Percentiles rank a stretch among this genome's conserved stretches.
Evolutionary conservation across 495 filamentous ascomycete genomes (phyloP).

Genomic region (Friedmanniomyces simplex): DNA sequence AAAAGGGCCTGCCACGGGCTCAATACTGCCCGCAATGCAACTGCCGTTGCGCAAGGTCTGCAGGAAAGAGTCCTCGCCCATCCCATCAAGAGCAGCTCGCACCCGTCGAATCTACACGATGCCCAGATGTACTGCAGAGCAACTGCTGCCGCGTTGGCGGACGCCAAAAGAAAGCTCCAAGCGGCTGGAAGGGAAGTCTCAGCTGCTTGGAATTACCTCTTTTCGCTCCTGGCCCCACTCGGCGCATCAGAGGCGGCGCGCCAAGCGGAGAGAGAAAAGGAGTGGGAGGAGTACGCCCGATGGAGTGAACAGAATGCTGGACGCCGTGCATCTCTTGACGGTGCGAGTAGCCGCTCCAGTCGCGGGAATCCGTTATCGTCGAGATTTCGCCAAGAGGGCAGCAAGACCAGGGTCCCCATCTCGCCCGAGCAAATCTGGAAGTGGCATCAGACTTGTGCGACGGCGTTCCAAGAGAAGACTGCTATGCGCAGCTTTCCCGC

Average conservation of each 20-base stretch:
- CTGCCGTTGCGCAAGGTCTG: too few relatives aligned
- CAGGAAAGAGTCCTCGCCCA: too few relatives aligned
- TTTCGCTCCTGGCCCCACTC: background rate
- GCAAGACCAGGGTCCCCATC: background rate
- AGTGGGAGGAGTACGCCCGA: background rate
- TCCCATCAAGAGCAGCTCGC: too few relatives aligned
- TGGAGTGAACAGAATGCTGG: background rate
- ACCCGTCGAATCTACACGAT: too few relatives aligned
- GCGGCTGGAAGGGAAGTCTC: background rate
- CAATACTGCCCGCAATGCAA: too few relatives aligned
- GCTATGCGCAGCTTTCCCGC: background rate
- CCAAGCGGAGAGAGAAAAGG: background rate
- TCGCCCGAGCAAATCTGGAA: background rate
- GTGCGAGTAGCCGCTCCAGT: background rate
- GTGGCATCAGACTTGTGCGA: background rate
- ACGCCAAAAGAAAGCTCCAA: background rate
- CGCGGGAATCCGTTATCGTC: too few relatives aligned
- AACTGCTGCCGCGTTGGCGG: background rate
- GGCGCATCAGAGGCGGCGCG: background rate
- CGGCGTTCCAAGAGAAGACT: background rate
- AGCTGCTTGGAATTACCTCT: background rate
- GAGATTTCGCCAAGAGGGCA: too few relatives aligned
- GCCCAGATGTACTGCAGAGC: background rate
- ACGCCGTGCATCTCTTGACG: background rate
- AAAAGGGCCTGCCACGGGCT: too few relatives aligned